These are phyloP conservation scores for Tetrapisispora phaffii DNA, from an alignment of 805 yeast genomes.

Conservation along the genomic window DNA sequence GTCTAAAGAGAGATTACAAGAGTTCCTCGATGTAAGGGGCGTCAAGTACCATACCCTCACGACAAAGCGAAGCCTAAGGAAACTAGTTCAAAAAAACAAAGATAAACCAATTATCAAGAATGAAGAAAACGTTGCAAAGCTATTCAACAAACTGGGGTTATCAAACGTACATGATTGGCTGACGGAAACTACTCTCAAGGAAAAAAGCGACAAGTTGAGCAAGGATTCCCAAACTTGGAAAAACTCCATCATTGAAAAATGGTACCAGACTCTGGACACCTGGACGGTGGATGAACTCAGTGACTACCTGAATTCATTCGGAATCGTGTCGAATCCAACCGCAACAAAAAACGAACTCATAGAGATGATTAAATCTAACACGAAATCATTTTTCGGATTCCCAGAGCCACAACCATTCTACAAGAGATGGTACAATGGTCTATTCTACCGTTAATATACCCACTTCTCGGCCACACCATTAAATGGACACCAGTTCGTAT, in stretches of 20 bases:
- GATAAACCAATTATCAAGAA: conserved; percentile 29
- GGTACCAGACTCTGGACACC: conserved; percentile 27
- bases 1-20: conserved; percentile 37
- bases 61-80: conserved; percentile 32
- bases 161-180: background rate
- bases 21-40: conserved; percentile 35
- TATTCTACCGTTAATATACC: background rate
- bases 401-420: conserved; percentile 19
- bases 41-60: conserved; percentile 33
- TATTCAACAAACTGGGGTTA: conserved; percentile 6
- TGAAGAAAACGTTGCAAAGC: conserved; percentile 18
- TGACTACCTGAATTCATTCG: conserved; percentile 35
- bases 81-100: conserved; percentile 33
- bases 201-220: conserved; percentile 30
- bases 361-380: conserved; percentile 33
- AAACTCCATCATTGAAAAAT: conserved; percentile 11
- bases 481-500: too few relatives aligned
- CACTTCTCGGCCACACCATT: background rate
- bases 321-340: conserved; percentile 22
- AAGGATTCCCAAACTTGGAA: conserved; percentile 8
- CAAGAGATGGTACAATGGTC: conserved; percentile 17
- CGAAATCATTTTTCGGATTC: conserved; percentile 31
- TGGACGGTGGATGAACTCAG: conserved; percentile 38
- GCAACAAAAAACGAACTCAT: conserved; percentile 31
- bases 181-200: conserved; percentile 4